Evolutionary conservation across 768 basidiomycete species (phyloP), one percentile per base, ranked within the genome.

Genomic region (Asterophora lycoperdoides): DNA sequence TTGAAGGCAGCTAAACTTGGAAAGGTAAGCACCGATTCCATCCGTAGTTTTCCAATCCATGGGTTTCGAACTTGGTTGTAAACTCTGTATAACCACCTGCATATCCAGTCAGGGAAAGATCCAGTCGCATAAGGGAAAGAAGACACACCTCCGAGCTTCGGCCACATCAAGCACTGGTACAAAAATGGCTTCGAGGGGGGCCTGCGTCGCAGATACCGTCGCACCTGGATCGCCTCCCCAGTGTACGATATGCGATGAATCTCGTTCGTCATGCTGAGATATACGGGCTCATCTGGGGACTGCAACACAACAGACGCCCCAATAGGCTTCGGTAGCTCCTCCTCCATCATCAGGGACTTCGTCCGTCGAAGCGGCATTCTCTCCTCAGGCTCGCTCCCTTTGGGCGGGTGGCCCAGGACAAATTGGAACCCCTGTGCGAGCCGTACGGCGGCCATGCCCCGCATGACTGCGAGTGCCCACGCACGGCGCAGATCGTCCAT

Each of bases 381-480:
- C 17, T 72, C 70, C 13, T 72, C 66, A 41, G 48, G 18, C 37
- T 60, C 53, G 30, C 48, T 57, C 26, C 59, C 57, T 43, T 64
- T 64, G 9, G 53, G 55, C 9, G 60, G 65, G 8, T 79, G 74
- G 18, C 75, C 74, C 14, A 93, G 69, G 17, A 96, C 81, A 58
- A 97, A 90, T 63, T 97, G 95, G 66, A 97, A 98, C 17, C 94
- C 94, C 65, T 97, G 93, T 10, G 89, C 83, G 10, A 98, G 76
- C 18, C 95, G 78, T 38, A 96, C 84, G 3, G 89, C 92, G 1
- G 90, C 90, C 89, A 98, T 94, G 29, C 89, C 92, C 20, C 86
- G 81, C 88, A 98, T 91, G 14, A 91, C 84, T 2, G 76, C 79
- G 18, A 89, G 65, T 0, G 87, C 89, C 84, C 86, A 89, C 4